Conservation (phyloP, 2,329 filamentous ascomycete species). For the Pseudogymnoascus sp. region DNA sequence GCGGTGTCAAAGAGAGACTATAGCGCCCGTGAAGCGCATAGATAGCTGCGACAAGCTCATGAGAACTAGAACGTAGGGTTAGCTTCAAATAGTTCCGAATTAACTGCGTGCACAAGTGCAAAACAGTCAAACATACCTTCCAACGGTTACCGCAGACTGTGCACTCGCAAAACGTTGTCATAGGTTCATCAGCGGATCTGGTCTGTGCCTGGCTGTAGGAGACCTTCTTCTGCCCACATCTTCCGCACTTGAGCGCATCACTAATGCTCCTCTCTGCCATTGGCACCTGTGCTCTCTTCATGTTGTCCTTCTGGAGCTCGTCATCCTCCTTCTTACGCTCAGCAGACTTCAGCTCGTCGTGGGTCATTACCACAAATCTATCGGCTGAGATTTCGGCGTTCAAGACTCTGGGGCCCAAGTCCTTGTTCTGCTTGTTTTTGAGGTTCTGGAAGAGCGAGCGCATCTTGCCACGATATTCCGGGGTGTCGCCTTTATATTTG, state of each 20-base stretch:
- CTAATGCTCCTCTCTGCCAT: conserved; percentile 87
- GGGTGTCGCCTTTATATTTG: conserved; percentile 59
- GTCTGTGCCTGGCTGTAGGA: conserved; percentile 96
- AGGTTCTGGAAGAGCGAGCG: conserved; percentile 90
- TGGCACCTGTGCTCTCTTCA: conserved; percentile 93
- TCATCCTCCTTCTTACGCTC: conserved; percentile 70
- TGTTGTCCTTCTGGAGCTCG: conserved; percentile 79
- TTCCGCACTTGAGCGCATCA: conserved; percentile 78
- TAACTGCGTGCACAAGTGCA: conserved; percentile 9
- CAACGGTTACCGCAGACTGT: conserved; percentile 61
- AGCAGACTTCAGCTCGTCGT: conserved; percentile 83
- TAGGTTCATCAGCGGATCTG: conserved; percentile 87
- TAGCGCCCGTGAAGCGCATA: background rate
- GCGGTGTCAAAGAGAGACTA: conserved; percentile 6
- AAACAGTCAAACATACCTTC: conserved; percentile 47
- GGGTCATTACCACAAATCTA: conserved; percentile 75
- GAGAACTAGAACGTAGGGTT: conserved; percentile 23
- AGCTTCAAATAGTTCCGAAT: conserved; percentile 3
- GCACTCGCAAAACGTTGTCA: conserved; percentile 69
- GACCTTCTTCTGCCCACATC: conserved; percentile 89
- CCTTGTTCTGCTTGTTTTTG: conserved; percentile 81
- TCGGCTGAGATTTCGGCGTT: conserved; percentile 62
- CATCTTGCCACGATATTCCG: conserved; percentile 79
- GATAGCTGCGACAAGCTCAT: conserved; percentile 17
- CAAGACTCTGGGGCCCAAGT: conserved; percentile 69